Conservation (phyloP, 2,329 filamentous ascomycete genomes). For the Alternaria solani region DNA sequence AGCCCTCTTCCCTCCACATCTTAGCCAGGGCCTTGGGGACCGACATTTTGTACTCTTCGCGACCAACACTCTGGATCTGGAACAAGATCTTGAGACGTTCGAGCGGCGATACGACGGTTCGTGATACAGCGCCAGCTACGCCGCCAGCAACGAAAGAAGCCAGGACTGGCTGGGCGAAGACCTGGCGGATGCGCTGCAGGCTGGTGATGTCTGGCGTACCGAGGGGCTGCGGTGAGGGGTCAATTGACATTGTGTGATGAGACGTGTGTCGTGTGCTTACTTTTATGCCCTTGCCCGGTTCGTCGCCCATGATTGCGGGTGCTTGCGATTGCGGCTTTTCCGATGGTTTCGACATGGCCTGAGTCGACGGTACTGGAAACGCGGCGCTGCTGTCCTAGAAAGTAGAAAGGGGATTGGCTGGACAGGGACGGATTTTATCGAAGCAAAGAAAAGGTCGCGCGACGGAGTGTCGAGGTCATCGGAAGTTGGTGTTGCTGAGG, state of each 20-base stretch:
- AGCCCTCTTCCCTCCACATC: constrained; percentile 97
- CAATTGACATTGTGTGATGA: constrained; percentile 16
- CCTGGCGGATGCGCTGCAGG: constrained; percentile 38
- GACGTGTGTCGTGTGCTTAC: constrained; percentile 29
- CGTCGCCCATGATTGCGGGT: constrained; percentile 30
- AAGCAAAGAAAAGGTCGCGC: constrained; percentile 27
- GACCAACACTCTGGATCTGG: constrained; percentile 89
- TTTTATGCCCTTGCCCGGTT: constrained; percentile 27
- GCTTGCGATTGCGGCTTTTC: constrained; percentile 28
- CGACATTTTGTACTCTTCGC: constrained; percentile 92
- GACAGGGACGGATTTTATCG: constrained; percentile 26
- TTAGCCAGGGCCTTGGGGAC: constrained; percentile 88
- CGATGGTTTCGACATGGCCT: constrained; percentile 31
- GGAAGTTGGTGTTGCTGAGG: constrained; percentile 28
- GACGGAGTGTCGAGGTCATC: constrained; percentile 42
- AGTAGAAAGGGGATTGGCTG: background rate
- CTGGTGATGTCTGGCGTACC: constrained; percentile 26
- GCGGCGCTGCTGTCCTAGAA: constrained; percentile 1
- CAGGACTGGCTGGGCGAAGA: constrained; percentile 80
- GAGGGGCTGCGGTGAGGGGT: constrained; percentile 26
- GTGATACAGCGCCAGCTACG: constrained; percentile 93
- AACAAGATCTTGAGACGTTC: constrained; percentile 98
- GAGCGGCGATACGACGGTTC: constrained; percentile 94
- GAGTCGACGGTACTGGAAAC: constrained; percentile 14
- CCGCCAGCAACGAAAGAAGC: constrained; percentile 95